Evolutionary conservation across 345 rosid genomes (phyloP), one percentile per base, ranked within the genome.

Genomic region (Cardiospermum halicacabum): DNA sequence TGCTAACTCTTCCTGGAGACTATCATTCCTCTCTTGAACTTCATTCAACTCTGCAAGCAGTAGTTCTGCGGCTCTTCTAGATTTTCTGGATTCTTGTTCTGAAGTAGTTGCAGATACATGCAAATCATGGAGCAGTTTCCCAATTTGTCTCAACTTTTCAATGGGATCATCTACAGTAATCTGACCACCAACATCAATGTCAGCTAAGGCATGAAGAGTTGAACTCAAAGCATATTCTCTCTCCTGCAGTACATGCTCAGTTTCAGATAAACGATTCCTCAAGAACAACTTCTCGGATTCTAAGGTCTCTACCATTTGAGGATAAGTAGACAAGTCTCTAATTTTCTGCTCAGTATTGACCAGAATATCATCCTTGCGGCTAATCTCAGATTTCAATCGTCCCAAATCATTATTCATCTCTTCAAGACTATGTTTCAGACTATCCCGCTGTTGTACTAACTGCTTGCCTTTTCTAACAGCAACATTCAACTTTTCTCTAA

Each of bases 401-500:
- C 74, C 88, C 73, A 87, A 64, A 74, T 91, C 92, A 10, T 56
- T 7, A 57, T 60, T 91, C 85, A 84, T 73, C 78, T 72, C 89
- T 77, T 91, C 95, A 65, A 85, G 73, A 51, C 79, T 78, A 78
- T 85, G 89, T 66, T 91, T 87, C 77, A 94, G 78, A 70, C 75
- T 69, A 76, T 94, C 96, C 67, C 91, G 89, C 58, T 81, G 88
- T 70, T 91, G 97, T 78, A 94, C 92, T 80, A 94, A 79, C 18
- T 84, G 83, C 80, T 94, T 94, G 60, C 99, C 97, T 87, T 94
- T 94, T 74, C 95, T 81, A 72, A 94, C 97, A 45, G 97, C 99
- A 72, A 89, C 85, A 67, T 82, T 89, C 78, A 94, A 65, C 78
- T 91, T 94, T 80, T 94, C 99, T 68, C 92, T 85, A 7, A 69